Evolutionary conservation across 1,284 basidiomycete genomes (phyloP).

Genomic region (Boletellus deceptivus): DNA sequence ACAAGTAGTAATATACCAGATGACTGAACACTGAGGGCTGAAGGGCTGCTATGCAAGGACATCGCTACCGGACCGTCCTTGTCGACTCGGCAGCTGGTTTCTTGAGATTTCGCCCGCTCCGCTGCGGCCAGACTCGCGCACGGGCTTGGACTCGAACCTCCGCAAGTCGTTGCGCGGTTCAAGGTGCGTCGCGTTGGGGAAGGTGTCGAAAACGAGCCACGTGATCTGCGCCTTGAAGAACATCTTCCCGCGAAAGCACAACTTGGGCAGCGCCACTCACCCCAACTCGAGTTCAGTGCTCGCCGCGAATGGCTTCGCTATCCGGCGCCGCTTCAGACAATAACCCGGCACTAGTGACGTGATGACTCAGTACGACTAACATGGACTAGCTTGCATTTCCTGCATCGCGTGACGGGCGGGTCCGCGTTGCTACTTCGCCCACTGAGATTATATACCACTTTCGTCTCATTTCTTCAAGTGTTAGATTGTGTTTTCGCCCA

Average conservation of each 20-base stretch:
- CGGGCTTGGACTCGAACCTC: not conserved
- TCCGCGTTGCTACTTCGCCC: too few relatives aligned
- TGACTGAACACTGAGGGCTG: conserved; percentile 16
- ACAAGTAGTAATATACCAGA: conserved; percentile 13
- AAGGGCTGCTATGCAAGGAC: conserved; percentile 17
- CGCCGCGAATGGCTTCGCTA: too few relatives aligned
- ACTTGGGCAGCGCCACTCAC: not conserved
- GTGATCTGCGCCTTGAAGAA: conserved; percentile 5
- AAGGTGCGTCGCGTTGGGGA: conserved; percentile 6
- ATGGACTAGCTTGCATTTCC: too few relatives aligned
- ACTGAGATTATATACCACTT: too few relatives aligned
- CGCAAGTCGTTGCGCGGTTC: conserved; percentile 7
- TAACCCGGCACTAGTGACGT: too few relatives aligned
- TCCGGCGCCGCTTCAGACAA: too few relatives aligned
- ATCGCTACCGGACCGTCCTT: conserved; percentile 9
- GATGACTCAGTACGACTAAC: too few relatives aligned
- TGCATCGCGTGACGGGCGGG: too few relatives aligned
- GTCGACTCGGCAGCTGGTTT: not conserved
- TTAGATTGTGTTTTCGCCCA: not conserved
- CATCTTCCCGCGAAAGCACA: not conserved
- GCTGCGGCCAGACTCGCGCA: conserved; percentile 2
- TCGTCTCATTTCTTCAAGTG: too few relatives aligned
- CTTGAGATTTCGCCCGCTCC: not conserved
- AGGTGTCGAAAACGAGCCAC: conserved; percentile 4
- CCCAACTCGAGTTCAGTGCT: too few relatives aligned